A percentile compares a stretch with the other conserved stretches of the same genome.
Evolutionary conservation across 192 early-diverging fungal species (phyloP).

Genomic region (Podochytrium sp.): DNA sequence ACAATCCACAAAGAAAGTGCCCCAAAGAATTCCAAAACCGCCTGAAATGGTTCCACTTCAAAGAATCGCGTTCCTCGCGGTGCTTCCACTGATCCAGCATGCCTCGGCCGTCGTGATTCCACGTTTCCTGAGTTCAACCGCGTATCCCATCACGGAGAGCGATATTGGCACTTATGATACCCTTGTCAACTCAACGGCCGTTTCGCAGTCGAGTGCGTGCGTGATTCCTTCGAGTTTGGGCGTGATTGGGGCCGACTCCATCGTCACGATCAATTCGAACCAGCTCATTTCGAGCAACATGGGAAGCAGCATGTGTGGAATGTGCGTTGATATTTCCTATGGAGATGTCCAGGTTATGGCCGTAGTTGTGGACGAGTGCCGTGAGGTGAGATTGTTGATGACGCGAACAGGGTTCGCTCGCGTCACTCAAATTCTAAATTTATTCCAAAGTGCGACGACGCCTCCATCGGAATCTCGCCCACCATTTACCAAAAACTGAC

Average conservation of each 20-base stretch:
- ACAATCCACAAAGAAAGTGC: not conserved
- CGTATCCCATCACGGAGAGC: not conserved
- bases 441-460: not conserved
- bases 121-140: not conserved
- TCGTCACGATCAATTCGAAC: constrained; percentile 1
- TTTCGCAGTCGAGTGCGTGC: not conserved
- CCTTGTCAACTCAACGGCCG: not conserved
- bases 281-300: not conserved
- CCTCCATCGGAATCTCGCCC: not conserved
- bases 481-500: constrained; percentile 2
- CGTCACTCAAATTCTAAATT: not conserved
- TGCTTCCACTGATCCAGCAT: no score
- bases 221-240: not conserved
- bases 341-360: not conserved
- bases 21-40: not conserved
- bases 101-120: not conserved
- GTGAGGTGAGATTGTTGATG: not conserved
- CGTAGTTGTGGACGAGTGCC: constrained; percentile 6
- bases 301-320: not conserved
- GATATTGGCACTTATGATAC: not conserved
- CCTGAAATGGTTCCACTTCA: not conserved
- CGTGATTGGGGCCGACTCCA: not conserved
- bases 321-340: not conserved
- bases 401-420: no score
- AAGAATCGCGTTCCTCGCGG: not conserved